Conservation (phyloP, 1,284 basidiomycete genomes). For the Peniophora sp. region DNA sequence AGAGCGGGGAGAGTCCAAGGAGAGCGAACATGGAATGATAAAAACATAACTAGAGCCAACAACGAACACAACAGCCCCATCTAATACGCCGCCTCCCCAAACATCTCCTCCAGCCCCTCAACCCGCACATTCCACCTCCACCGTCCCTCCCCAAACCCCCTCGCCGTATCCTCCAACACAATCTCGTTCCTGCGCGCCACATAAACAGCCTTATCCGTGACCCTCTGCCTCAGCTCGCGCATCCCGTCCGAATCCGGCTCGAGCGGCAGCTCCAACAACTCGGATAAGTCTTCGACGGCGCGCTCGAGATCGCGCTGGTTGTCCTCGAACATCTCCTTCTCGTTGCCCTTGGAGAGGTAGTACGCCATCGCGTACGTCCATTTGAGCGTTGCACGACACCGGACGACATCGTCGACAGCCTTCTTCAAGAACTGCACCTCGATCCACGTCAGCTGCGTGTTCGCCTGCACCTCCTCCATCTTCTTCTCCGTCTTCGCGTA, state of each 20-base stretch:
- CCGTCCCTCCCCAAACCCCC: slow-evolving; percentile 82
- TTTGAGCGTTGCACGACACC: slow-evolving; percentile 93
- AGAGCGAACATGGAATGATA: too few relatives aligned
- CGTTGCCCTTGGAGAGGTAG: slow-evolving; percentile 82
- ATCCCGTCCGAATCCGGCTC: slow-evolving; percentile 74
- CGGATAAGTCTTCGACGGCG: slow-evolving; percentile 92
- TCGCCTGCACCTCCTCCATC: slow-evolving; percentile 99
- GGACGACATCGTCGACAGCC: slow-evolving; percentile 86
- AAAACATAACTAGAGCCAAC: too few relatives aligned
- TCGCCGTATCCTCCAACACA: slow-evolving; percentile 88
- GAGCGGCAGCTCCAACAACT: slow-evolving; percentile 85
- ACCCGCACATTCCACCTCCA: slow-evolving; percentile 69
- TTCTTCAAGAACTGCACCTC: slow-evolving; percentile 99
- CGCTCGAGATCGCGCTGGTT: slow-evolving; percentile 94
- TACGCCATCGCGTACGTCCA: slow-evolving; percentile 99
- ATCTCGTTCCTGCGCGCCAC: slow-evolving; percentile 96
- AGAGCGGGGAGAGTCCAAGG: too few relatives aligned
- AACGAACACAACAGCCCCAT: too few relatives aligned
- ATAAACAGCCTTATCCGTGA: slow-evolving; percentile 95
- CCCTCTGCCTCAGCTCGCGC: slow-evolving; percentile 77
- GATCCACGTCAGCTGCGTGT: slow-evolving; percentile 91
- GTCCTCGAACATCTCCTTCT: slow-evolving; percentile 96
- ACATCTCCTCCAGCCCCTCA: slow-evolving; percentile 44
- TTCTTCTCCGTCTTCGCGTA: slow-evolving; percentile 97
- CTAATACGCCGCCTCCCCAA: too few relatives aligned